Conservation (phyloP, 345 rosid genomes). For the Cardamine occulta region DNA sequence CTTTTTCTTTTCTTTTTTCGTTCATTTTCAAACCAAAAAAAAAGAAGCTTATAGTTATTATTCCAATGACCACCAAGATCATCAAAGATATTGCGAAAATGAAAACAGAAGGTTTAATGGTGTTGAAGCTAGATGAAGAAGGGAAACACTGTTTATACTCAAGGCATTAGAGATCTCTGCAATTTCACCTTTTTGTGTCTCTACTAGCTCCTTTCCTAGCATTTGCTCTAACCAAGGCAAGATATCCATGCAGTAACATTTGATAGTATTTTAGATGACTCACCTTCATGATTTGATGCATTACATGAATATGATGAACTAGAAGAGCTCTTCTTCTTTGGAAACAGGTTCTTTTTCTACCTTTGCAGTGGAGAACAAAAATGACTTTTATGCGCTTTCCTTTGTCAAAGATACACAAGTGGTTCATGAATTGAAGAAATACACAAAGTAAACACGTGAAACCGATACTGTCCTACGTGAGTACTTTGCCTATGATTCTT, state of each 20-base stretch:
- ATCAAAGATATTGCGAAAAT: neutral
- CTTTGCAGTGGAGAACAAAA: too few species aligned
- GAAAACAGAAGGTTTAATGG: neutral
- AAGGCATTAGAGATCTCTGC: neutral
- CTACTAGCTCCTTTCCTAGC: neutral
- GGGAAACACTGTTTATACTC: neutral
- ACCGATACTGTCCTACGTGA: slow-evolving; percentile 10
- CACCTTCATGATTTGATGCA: slow-evolving; percentile 75
- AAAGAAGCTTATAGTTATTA: too few species aligned
- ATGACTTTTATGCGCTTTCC: too few species aligned
- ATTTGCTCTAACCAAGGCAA: neutral
- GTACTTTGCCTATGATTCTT: slow-evolving; percentile 6
- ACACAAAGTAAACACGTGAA: slow-evolving; percentile 57
- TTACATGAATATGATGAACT: too few species aligned
- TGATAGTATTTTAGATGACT: slow-evolving; percentile 77
- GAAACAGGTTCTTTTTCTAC: too few species aligned
- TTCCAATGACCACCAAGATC: too few species aligned
- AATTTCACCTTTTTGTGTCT: neutral
- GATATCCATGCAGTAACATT: neutral
- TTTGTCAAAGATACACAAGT: slow-evolving; percentile 99
- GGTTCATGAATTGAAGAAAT: slow-evolving; percentile 94
- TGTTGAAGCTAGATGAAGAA: neutral
- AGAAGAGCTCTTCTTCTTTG: too few species aligned
- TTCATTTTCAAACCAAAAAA: too few species aligned
- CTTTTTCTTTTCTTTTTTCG: too few species aligned